Evolutionary conservation across 2,329 filamentous ascomycete species (phyloP), one percentile per base, ranked within the genome.

Genomic region (Gnomoniopsis sp.): DNA sequence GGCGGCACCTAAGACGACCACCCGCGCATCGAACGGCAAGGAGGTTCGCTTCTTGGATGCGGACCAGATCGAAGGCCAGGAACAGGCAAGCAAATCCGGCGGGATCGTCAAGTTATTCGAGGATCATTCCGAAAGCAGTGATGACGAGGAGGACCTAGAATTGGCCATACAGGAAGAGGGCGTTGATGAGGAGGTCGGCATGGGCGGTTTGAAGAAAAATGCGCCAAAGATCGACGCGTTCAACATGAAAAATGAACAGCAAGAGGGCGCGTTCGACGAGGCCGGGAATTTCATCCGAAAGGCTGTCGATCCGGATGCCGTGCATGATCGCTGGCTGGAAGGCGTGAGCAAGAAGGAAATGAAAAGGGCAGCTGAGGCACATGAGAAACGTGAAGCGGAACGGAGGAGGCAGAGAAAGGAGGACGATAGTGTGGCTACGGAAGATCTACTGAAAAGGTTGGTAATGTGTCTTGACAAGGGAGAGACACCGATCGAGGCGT

Each of bases 181-280:
- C 19, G 70, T 96, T 17, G 95, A 97, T 65, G 88, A 93, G 56
- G 95, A 99, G 72, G 80, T 99, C 6, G 95, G 95, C 2, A 88
- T 91, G 1, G 95, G 95, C 15, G 89, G 90, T 2, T 88, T 96
- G 66, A 98, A 97, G 77, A 90, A 87, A 67, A 91, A 97, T 72
- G 95, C 95, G 1, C 95, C 95, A 1, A 91, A 95, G 71, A 82
- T 99, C 6, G 95, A 98, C 72, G 93, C 93, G 2, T 99, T 99
- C 81, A 98, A 99, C 70, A 90, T 99, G 81, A 87, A 85, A 60
- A 78, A 84, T 14, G 95, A 99, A 72, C 88, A 96, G 71, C 92
- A 98, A 69, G 93, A 98, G 66, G 95, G 95, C 1, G 83, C 87
- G 12, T 99, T 97, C 68, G 95, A 99, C 70, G 89, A 95, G 66